These are phyloP conservation scores for Monilinia polystroma DNA, from an alignment of 2,329 filamentous ascomycete genomes.

Conservation along the genomic window DNA sequence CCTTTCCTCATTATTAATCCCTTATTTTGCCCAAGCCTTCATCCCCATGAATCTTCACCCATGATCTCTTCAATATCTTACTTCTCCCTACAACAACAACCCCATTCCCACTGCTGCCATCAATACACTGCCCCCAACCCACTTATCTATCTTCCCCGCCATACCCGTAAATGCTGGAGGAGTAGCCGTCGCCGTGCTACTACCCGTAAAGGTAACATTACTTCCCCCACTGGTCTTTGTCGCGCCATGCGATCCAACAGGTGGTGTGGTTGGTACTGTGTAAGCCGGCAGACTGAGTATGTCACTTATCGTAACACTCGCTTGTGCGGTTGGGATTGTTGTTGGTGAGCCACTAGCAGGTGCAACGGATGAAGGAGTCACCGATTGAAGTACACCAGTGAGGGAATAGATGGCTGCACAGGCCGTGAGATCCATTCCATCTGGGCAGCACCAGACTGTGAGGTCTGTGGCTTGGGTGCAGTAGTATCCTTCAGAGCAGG, in stretches of 20 bases:
- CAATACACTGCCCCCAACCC: neutral
- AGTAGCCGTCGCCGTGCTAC: neutral
- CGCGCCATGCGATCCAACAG: conserved; percentile 1
- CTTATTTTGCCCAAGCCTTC: neutral
- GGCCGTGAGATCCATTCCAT: conserved; percentile 49
- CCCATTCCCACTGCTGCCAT: conserved; percentile 13
- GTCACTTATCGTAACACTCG: neutral
- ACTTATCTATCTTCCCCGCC: neutral
- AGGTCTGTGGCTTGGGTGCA: conserved; percentile 54
- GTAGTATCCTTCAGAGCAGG: conserved; percentile 48
- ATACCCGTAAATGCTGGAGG: conserved; percentile 1
- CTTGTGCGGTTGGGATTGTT: neutral
- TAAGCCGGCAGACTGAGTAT: neutral
- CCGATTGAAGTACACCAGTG: conserved; percentile 46
- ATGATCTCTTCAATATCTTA: neutral
- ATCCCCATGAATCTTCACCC: neutral
- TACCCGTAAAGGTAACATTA: conserved; percentile 13
- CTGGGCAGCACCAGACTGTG: conserved; percentile 60
- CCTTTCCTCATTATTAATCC: too few species aligned
- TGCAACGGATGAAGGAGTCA: neutral
- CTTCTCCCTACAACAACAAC: conserved; percentile 2
- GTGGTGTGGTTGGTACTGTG: neutral
- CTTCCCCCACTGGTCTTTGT: conserved; percentile 2
- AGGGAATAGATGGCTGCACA: conserved; percentile 54
- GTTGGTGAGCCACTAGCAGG: neutral